Evolutionary conservation across 2,329 filamentous ascomycete genomes (phyloP).

Genomic region (Xylariales sp.): DNA sequence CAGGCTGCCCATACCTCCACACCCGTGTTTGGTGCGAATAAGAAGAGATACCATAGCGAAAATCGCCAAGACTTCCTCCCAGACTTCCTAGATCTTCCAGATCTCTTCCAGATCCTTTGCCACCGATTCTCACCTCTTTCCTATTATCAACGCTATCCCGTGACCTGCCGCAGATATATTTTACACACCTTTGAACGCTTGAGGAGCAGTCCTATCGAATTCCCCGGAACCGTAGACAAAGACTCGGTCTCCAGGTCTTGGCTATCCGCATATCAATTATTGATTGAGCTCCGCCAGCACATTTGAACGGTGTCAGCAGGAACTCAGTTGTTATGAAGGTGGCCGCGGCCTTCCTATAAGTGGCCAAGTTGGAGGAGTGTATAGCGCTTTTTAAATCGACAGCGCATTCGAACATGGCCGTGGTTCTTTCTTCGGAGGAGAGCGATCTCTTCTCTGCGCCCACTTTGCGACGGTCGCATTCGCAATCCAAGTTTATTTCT

Average conservation of each 20-base stretch:
- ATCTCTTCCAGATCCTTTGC: neutral
- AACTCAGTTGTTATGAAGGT: conserved; percentile 42
- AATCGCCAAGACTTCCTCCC: conserved; percentile 8
- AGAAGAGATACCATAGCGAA: conserved; percentile 11
- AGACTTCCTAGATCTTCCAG: no score
- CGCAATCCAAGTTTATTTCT: conserved; percentile 66
- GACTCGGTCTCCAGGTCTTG: conserved; percentile 20
- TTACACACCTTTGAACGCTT: conserved; percentile 20
- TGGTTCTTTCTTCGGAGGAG: conserved; percentile 68
- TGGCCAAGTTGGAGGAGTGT: conserved; percentile 46
- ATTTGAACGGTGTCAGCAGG: conserved; percentile 12
- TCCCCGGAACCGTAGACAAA: conserved; percentile 27
- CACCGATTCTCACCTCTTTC: conserved; percentile 3
- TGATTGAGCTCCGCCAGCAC: neutral
- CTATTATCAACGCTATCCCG: conserved; percentile 3
- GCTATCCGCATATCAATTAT: neutral
- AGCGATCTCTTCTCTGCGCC: conserved; percentile 66
- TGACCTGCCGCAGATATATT: conserved; percentile 6
- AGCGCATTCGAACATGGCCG: conserved; percentile 58
- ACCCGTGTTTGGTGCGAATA: conserved; percentile 13
- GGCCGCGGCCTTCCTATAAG: conserved; percentile 36
- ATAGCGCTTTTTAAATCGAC: conserved; percentile 19
- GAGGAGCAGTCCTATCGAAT: conserved; percentile 21
- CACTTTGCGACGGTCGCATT: conserved; percentile 68
- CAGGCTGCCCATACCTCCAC: conserved; percentile 9